phyloP scores from a whole-genome alignment of 1,139 yeast genomes.

The Entelexis sorbosivorans region DNA sequence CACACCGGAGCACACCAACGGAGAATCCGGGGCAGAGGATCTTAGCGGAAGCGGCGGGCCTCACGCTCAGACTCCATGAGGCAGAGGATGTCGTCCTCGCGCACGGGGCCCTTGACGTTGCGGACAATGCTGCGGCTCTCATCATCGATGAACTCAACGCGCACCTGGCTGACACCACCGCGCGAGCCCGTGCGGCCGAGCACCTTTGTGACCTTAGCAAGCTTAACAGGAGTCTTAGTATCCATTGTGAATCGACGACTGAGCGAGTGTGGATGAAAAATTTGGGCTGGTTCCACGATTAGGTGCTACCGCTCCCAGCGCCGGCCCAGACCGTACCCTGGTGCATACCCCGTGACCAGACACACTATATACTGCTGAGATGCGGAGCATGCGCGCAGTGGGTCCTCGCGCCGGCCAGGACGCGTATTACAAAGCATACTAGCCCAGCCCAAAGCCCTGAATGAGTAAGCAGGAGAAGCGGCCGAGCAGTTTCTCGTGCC shows the following conservation, averaged over 20 bases:
- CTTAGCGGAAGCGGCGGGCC: constrained; percentile 58
- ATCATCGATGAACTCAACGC: constrained; percentile 98
- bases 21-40: not conserved
- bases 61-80: constrained; percentile 99
- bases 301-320: not conserved
- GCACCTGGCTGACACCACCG: constrained; percentile 99
- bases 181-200: constrained; percentile 99
- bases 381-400: too few species aligned
- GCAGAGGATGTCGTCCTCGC: constrained; percentile 98
- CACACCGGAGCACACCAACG: not conserved
- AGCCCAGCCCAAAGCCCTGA: not conserved
- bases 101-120: constrained; percentile 99
- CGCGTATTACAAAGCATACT: not conserved
- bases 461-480: too few species aligned
- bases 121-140: constrained; percentile 97
- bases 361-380: not conserved
- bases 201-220: constrained; percentile 98
- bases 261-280: constrained; percentile 10
- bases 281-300: constrained; percentile 5
- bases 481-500: not conserved
- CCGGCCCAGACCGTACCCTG: constrained; percentile 5
- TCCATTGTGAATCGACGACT: constrained; percentile 28
- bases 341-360: not conserved
- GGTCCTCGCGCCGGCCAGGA: not conserved
- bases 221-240: constrained; percentile 69